phyloP scores from a whole-genome alignment of 768 basidiomycete species.

The Naganishia onofrii region DNA sequence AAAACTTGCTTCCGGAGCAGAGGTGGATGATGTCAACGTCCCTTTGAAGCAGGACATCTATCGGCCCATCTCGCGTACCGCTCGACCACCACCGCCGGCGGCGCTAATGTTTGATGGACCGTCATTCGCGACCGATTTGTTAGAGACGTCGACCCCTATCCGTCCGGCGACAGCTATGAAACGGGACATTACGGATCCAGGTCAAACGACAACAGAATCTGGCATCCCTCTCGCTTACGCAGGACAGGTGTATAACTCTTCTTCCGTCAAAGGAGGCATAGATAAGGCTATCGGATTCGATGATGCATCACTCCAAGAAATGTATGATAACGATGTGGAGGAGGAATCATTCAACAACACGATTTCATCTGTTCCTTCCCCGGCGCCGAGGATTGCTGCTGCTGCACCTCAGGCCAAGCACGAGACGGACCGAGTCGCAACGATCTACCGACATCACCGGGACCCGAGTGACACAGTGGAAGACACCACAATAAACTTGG shows the following conservation, averaged over 20 bases:
- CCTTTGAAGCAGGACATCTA: not conserved
- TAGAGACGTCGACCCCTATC: slow-evolving; percentile 14
- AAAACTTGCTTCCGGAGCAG: not conserved
- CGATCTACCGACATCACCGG: not conserved
- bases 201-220: not conserved
- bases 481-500: not conserved
- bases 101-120: not conserved
- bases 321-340: not conserved
- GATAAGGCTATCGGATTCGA: not conserved
- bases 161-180: not conserved
- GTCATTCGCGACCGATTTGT: slow-evolving; percentile 3
- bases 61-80: not conserved
- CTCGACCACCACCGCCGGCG: not conserved
- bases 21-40: slow-evolving; percentile 2
- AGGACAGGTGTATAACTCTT: not conserved
- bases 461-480: not conserved
- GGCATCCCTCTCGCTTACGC: not conserved
- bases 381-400: slow-evolving; percentile 6
- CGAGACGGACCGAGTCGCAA: not conserved
- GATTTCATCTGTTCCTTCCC: slow-evolving; percentile 16
- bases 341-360: slow-evolving; percentile 22
- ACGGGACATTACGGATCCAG: not conserved
- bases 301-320: not conserved
- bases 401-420: not conserved
- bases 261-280: not conserved